Evolutionary conservation across 2,329 filamentous ascomycete genomes (phyloP), one percentile per base, ranked within the genome.

Genomic region (Aspergillus cejpii): DNA sequence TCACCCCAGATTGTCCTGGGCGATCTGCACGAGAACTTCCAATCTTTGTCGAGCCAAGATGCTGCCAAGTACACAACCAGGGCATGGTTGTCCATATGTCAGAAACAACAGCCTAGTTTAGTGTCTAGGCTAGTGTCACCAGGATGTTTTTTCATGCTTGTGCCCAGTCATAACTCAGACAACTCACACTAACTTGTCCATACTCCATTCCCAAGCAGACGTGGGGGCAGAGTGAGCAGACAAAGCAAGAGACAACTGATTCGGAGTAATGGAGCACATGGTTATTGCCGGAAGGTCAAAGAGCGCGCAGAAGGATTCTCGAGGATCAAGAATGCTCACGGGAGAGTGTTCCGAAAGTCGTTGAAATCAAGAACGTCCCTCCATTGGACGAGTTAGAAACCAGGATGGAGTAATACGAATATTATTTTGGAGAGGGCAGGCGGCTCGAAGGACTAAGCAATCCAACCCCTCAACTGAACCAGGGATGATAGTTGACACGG

Each of bases 61-160:
- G n/a, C 14, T 37, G 56, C 55, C 55, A 59, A 58, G 56, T 41
- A 23, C 40, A 47, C 52, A 34, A 47, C 43, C 48, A 36, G 42
- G 45, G 41, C 42, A 39, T 53, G 38, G 46, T 39, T 45, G 46
- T 39, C 44, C 40, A 37, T 43, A 17, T 8, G 28, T 19, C 17
- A n/a, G 31, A n/a, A 34, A 11, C 14, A 34, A 15, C 17, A 34
- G 31, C 31, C n/a, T n/a, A n/a, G n/a, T n/a, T n/a, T n/a, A n/a
- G n/a, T n/a, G n/a, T n/a, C n/a, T n/a, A n/a, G n/a, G n/a, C n/a
- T 6, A 11, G 31, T 1, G 17, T 11, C 31, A 34, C 6, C 31
- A 20, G 10, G 23, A 8, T 15, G 10, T 19, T n/a, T 17, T 20
- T 34, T 19, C 17, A 19, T 34, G 15, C 17, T 11, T 24, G 10